Percentiles rank a stretch among this genome's conserved stretches.
phyloP scores from a whole-genome alignment of 164 flowering plant genomes.

The Aristolochia californica region DNA sequence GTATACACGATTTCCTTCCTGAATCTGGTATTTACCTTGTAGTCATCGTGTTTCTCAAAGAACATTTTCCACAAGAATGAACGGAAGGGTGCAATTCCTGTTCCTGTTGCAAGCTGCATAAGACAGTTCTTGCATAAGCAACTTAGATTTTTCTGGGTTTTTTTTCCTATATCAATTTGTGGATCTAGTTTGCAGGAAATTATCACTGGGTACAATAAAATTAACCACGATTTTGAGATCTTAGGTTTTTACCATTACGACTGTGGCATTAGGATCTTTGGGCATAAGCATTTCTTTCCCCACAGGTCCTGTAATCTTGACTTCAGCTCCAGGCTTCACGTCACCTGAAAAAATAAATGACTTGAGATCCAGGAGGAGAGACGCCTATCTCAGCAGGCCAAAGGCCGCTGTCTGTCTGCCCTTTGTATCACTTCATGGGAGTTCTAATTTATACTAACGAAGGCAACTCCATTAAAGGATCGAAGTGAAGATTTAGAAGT shows the following conservation, averaged over 20 bases:
- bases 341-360: conserved; percentile 40
- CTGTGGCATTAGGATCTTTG: conserved; percentile 77
- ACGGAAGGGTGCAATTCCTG: conserved; percentile 97
- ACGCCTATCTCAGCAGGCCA: neutral
- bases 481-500: neutral
- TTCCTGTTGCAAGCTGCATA: conserved; percentile 90
- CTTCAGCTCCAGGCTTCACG: conserved; percentile 85
- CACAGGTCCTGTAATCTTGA: conserved; percentile 86
- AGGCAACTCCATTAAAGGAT: neutral
- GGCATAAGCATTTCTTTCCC: conserved; percentile 99
- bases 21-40: conserved; percentile 46
- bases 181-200: too few relatives aligned
- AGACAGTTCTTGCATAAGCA: neutral
- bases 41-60: conserved; percentile 92
- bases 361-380: neutral
- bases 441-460: neutral
- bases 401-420: neutral
- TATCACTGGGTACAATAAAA: neutral
- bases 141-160: too few relatives aligned
- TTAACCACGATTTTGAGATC: neutral
- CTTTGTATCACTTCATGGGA: neutral
- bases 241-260: conserved; percentile 58
- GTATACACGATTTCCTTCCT: neutral
- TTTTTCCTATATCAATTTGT: too few relatives aligned
- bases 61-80: conserved; percentile 97